These are phyloP conservation scores for Mycena venus DNA, from an alignment of 768 basidiomycete genomes.

Conservation along the genomic window DNA sequence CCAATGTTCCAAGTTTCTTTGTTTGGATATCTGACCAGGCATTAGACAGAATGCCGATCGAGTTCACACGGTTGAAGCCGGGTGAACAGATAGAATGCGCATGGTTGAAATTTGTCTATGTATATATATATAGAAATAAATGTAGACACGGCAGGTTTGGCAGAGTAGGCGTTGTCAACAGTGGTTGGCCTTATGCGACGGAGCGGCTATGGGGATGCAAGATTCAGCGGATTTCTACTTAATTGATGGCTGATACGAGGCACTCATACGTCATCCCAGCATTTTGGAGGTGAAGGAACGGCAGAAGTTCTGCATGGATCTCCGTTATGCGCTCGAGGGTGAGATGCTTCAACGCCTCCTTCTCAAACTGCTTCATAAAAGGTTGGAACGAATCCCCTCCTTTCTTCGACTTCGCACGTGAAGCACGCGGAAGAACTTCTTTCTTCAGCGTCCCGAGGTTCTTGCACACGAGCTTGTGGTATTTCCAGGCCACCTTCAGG, in stretches of 20 bases:
- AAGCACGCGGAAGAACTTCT: neutral
- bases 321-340: slow-evolving; percentile 1
- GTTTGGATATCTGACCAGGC: too few relatives aligned
- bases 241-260: neutral
- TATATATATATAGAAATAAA: too few relatives aligned
- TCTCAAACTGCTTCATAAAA: neutral
- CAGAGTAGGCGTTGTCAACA: too few relatives aligned
- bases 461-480: slow-evolving; percentile 17
- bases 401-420: neutral
- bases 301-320: neutral
- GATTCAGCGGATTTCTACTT: neutral
- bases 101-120: too few relatives aligned
- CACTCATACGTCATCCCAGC: slow-evolving; percentile 1
- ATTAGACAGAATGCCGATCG: too few relatives aligned
- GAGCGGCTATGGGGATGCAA: neutral
- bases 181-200: slow-evolving; percentile 6
- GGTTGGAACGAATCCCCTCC: too few relatives aligned
- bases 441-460: slow-evolving; percentile 19
- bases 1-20: too few relatives aligned
- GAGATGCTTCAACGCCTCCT: neutral
- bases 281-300: neutral
- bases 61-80: too few relatives aligned
- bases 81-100: too few relatives aligned
- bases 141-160: too few relatives aligned
- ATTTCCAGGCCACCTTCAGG: slow-evolving; percentile 14